Evolutionary conservation across 2,329 filamentous ascomycete species (phyloP).

Genomic region (Pezicula radicicola): DNA sequence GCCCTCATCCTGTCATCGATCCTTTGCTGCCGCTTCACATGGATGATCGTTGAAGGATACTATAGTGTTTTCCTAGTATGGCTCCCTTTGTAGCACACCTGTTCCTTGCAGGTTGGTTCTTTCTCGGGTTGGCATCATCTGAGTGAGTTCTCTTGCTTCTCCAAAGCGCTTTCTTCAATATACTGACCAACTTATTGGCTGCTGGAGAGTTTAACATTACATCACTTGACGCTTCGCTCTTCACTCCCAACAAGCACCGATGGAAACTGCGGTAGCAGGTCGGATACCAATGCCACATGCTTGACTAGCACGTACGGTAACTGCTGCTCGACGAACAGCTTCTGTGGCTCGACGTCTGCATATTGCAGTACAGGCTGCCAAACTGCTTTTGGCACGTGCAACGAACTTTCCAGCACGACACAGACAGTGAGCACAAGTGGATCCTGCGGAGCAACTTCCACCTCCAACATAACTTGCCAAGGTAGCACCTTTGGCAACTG

Average conservation of each 20-base stretch:
- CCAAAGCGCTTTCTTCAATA: too few species aligned
- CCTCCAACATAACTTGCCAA: not conserved
- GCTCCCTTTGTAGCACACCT: too few species aligned
- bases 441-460: not conserved
- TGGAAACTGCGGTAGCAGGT: not conserved
- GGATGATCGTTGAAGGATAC: too few species aligned
- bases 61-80: too few species aligned
- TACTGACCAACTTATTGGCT: too few species aligned
- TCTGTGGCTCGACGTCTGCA: not conserved
- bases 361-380: conserved; percentile 1
- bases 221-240: not conserved
- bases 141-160: too few species aligned
- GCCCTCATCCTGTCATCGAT: too few species aligned
- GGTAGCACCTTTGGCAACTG: not conserved
- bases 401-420: not conserved
- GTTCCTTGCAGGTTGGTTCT: too few species aligned
- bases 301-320: not conserved
- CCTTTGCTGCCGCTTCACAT: too few species aligned
- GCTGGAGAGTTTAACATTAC: too few species aligned
- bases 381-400: not conserved
- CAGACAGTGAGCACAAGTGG: not conserved
- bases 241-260: not conserved
- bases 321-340: not conserved
- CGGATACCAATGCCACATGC: not conserved
- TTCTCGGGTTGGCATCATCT: too few species aligned